Percentiles rank a stretch among this genome's conserved stretches.
Evolutionary conservation across 176 grass and related monocot genomes (phyloP).

Genomic region (Eleusine indica): DNA sequence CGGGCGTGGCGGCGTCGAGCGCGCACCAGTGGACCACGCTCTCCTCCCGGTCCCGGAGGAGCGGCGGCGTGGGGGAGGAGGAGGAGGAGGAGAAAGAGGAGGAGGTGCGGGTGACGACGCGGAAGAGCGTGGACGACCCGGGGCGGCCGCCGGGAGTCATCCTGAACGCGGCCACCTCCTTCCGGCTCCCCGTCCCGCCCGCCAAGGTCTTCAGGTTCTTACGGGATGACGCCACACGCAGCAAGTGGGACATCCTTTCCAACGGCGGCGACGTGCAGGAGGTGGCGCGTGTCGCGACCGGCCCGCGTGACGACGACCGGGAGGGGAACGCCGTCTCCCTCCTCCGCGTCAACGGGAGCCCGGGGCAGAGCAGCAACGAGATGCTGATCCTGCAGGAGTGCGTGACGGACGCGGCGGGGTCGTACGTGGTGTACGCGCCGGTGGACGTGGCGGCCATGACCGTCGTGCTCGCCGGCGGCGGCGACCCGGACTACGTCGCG

Average conservation of each 20-base stretch:
- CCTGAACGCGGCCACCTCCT: constrained; percentile 83
- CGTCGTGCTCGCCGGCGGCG: constrained; percentile 77
- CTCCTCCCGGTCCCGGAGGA: constrained; percentile 37
- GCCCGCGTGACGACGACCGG: constrained; percentile 1
- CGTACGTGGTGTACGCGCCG: constrained; percentile 80
- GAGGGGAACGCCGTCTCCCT: constrained; percentile 83
- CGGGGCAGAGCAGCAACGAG: constrained; percentile 65
- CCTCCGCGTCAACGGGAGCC: constrained; percentile 69
- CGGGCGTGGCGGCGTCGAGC: constrained; percentile 70
- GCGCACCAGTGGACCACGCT: constrained; percentile 83
- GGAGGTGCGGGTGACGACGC: constrained; percentile 80
- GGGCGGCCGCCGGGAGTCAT: constrained; percentile 76
- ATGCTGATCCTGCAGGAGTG: constrained; percentile 93
- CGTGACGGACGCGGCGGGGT: constrained; percentile 72
- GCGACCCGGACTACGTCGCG: constrained; percentile 76
- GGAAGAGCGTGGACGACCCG: constrained; percentile 79
- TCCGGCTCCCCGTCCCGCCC: constrained; percentile 68
- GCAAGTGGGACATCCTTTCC: constrained; percentile 88
- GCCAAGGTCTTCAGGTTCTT: constrained; percentile 76
- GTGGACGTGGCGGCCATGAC: constrained; percentile 88
- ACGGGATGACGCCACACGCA: constrained; percentile 67
- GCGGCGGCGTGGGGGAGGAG: constrained; percentile 15
- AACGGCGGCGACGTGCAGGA: constrained; percentile 80
- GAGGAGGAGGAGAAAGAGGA: background rate
- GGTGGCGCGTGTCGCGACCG: constrained; percentile 81